Base-by-base conservation (phyloP, 768 basidiomycete genomes). In the Xanthoconium stramineum region DNA sequence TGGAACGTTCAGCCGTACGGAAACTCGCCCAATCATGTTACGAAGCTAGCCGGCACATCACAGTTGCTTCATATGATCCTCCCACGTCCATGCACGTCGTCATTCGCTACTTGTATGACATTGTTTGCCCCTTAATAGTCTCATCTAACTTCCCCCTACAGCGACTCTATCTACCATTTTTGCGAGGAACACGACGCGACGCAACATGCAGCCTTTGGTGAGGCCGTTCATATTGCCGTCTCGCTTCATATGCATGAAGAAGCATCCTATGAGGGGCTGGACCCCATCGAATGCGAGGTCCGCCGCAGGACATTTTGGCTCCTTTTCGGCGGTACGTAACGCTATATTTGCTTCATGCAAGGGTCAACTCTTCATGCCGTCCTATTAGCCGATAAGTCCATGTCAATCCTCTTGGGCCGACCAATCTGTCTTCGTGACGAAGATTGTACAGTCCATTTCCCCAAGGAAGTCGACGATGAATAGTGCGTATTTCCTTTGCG, bases 281-380 rank as follows among this genome's bases (percentile, higher is more conserved):
- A 91, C 69, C 90, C 92, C 36, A 86, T 95, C 59, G 91, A 95
- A 76, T 87, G 85, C 58, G 90, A 94, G 71, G 82, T 94, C 15
- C 77, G 92, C n/a, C 81, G 93, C 52, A 78, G 94, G 53, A 83
- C 83, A 32, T 96, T 95, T 74, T 95, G 91, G 91, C 75, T 96
- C 13, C 80, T 94, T 37, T 94, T 94, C 65, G 91, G 89, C 69
- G 93, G 90, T 89, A 66, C 48, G 81, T 75, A 28, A 12, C 47
- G 44, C 53, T 28, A 7, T 44, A n/a, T 53, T 37, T 47, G 19
- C 29, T 49, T 51, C 39, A 42, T 50, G 13, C 52, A 32, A 50
- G 32, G 43, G 24, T 24, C n/a, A 20, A 50, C 42, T 24, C 7
- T 24, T 19, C 15, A 11, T 32, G 6, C 19, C 10, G 52, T 54